Percentiles rank a stretch among this genome's conserved stretches.
Conservation (phyloP, 768 basidiomycete genomes). For the Mycena albidolilacea region DNA sequence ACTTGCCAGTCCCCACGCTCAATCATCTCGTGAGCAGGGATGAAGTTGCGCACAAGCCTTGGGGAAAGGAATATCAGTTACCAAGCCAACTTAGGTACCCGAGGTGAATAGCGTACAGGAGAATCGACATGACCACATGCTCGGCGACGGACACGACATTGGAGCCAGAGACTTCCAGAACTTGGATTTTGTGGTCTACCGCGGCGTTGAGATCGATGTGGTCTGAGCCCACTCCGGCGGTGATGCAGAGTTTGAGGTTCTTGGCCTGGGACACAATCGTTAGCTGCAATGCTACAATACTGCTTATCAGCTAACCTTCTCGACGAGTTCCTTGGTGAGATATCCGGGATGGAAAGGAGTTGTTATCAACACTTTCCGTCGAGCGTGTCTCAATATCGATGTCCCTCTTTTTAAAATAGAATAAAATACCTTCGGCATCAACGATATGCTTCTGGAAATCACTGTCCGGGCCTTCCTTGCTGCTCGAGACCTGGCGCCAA, state of each 20-base stretch:
- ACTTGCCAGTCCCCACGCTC: slow-evolving; percentile 91
- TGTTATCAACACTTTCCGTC: slow-evolving; percentile 78
- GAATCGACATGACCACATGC: slow-evolving; percentile 92
- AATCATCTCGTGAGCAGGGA: slow-evolving; percentile 92
- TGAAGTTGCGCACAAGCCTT: slow-evolving; percentile 88
- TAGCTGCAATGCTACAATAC: slow-evolving; percentile 1
- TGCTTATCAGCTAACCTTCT: slow-evolving; percentile 64
- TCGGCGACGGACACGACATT: slow-evolving; percentile 95
- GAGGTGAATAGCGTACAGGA: slow-evolving; percentile 54
- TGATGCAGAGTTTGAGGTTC: slow-evolving; percentile 92
- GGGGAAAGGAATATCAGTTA: neutral
- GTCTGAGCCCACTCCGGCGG: slow-evolving; percentile 93
- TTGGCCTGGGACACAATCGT: slow-evolving; percentile 67
- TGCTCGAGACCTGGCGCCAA: slow-evolving; percentile 72
- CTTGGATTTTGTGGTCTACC: slow-evolving; percentile 84
- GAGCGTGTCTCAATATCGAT: slow-evolving; percentile 59
- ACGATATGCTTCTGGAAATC: slow-evolving; percentile 88
- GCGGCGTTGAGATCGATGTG: slow-evolving; percentile 93
- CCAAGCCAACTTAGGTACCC: neutral
- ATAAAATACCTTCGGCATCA: slow-evolving; percentile 69
- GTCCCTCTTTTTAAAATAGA: neutral
- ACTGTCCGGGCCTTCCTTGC: slow-evolving; percentile 87
- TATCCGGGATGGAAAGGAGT: slow-evolving; percentile 93
- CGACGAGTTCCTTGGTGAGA: slow-evolving; percentile 79
- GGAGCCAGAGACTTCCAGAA: slow-evolving; percentile 89